A percentile compares a stretch with the other conserved stretches of the same genome.
Evolutionary conservation across 2,329 filamentous ascomycete genomes (phyloP).

Genomic region (Trichophyton simii): DNA sequence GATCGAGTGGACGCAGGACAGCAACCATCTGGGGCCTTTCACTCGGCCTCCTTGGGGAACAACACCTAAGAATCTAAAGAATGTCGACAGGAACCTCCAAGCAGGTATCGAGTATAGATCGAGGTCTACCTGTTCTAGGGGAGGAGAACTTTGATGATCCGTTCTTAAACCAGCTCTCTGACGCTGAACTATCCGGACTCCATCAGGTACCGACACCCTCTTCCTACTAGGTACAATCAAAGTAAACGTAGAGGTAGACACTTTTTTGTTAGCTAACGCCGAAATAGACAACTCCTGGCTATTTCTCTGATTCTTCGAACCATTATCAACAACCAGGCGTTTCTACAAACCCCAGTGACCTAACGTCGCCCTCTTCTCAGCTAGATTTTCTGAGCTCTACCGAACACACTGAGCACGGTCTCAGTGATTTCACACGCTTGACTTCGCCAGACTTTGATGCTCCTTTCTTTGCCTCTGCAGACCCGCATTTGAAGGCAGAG

Average conservation of each 20-base stretch:
- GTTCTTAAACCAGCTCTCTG: conserved; percentile 5
- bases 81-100: conserved; percentile 2
- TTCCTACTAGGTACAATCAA: neutral
- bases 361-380: conserved; percentile 14
- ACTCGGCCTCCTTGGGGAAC: neutral
- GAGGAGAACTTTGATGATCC: conserved; percentile 7
- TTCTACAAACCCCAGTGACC: conserved; percentile 7
- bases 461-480: neutral
- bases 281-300: neutral
- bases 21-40: neutral
- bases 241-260: neutral
- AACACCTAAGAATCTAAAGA: neutral
- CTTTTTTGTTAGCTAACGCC: neutral
- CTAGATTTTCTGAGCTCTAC: conserved; percentile 22
- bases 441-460: conserved; percentile 7
- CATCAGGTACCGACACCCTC: neutral
- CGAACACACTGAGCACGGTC: conserved; percentile 18
- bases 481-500: neutral
- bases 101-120: neutral
- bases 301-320: neutral
- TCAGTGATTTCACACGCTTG: conserved; percentile 7
- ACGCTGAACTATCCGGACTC: neutral
- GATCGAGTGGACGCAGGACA: neutral
- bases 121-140: conserved; percentile 2
- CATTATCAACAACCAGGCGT: neutral